These are phyloP conservation scores for Trichosporon faecale DNA, from an alignment of 1,284 basidiomycete genomes.

Conservation along the genomic window DNA sequence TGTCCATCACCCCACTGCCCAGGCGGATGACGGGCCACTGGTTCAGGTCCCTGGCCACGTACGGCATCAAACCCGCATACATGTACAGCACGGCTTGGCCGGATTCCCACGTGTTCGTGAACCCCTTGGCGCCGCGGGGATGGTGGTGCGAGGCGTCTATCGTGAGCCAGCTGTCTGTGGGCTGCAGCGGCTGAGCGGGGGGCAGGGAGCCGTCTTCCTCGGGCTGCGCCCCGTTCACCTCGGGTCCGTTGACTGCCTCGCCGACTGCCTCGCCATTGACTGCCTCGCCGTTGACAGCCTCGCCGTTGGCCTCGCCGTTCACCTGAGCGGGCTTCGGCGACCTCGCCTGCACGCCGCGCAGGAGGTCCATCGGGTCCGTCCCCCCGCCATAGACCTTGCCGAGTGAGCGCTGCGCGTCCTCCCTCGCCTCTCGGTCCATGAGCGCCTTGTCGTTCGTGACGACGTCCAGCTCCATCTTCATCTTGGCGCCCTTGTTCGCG, in stretches of 20 bases:
- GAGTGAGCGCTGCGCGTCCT: conserved; percentile 23
- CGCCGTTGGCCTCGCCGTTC: too few relatives aligned
- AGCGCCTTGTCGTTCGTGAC: conserved; percentile 67
- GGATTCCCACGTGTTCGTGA: conserved; percentile 59
- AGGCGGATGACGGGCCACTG: conserved; percentile 78
- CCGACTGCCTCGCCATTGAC: neutral
- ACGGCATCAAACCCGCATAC: conserved; percentile 58
- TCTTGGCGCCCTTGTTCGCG: conserved; percentile 64
- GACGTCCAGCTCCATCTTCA: conserved; percentile 69
- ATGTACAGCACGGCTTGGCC: conserved; percentile 69
- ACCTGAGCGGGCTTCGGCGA: neutral
- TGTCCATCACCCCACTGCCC: conserved; percentile 75
- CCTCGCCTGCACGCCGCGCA: conserved; percentile 17
- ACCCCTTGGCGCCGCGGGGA: conserved; percentile 2
- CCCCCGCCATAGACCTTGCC: conserved; percentile 28
- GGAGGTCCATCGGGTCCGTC: conserved; percentile 17
- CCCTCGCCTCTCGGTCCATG: conserved; percentile 57
- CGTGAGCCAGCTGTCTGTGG: conserved; percentile 45
- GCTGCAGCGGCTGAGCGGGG: conserved; percentile 31
- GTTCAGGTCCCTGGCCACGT: conserved; percentile 67
- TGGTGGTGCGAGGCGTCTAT: conserved; percentile 32
- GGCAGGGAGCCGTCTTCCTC: conserved; percentile 31
- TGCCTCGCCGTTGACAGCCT: neutral
- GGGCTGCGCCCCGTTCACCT: neutral
- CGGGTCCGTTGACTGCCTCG: neutral